Percentiles rank a stretch among this genome's conserved stretches.
Evolutionary conservation across 257 asterid genomes (phyloP).

Genomic region (Solanum clarkiae): DNA sequence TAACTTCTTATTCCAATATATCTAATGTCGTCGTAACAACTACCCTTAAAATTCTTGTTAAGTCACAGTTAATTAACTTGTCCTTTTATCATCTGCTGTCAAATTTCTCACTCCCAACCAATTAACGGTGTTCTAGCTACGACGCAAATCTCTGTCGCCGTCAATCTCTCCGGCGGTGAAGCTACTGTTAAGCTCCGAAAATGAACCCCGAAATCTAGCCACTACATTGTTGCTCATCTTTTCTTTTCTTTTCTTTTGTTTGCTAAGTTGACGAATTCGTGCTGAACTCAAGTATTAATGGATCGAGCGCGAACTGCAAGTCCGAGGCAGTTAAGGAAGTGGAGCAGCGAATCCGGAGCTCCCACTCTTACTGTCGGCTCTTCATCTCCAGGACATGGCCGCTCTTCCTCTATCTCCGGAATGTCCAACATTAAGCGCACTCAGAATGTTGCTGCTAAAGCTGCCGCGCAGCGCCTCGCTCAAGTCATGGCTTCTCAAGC

Average conservation of each 20-base stretch:
- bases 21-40: no score
- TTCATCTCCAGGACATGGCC: constrained; percentile 33
- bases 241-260: background rate
- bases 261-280: no score
- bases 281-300: background rate
- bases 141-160: background rate
- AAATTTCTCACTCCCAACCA: background rate
- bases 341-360: constrained; percentile 61
- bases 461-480: constrained; percentile 99
- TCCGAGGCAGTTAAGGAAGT: constrained; percentile 38
- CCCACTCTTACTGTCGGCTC: background rate
- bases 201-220: background rate
- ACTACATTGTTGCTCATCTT: background rate
- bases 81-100: no score
- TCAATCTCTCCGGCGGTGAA: background rate
- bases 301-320: constrained; percentile 8
- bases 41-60: no score
- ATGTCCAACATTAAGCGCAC: constrained; percentile 87
- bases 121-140: background rate
- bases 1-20: no score
- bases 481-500: constrained; percentile 97
- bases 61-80: no score
- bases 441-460: constrained; percentile 94
- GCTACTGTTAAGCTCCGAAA: background rate
- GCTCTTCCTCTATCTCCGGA: constrained; percentile 67